Evolutionary conservation across 768 basidiomycete species (phyloP), one percentile per base, ranked within the genome.

Genomic region (Tricholoma sp.): DNA sequence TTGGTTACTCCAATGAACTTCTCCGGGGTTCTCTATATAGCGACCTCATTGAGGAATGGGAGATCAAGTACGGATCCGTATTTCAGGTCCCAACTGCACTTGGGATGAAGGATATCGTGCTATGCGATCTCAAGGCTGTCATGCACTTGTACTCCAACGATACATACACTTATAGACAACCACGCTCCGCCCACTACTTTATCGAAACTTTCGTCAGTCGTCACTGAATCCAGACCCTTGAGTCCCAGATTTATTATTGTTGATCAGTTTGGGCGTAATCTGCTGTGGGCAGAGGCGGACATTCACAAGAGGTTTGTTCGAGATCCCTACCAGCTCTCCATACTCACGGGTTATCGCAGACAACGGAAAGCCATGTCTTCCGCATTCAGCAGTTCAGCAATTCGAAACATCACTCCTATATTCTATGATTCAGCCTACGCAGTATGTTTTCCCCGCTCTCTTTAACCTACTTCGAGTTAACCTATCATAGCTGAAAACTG

Each of bases 361-460:
- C 81, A 82, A 59, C 71, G 82, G 27, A 81, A 79, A 58, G 74
- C 78, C 0, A 63, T 82, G 9, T 75, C 77, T 0, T 79, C 81
- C 1, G 80, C 80, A 16, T 35, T 35, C 35, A 35, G 35, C 35
- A 35, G 5, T 35, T 35, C 35, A 35, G 35, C 35, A 35, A 0
- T 83, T 83, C 74, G 80, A 12, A 72, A 67, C 32, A 63, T 82
- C 7, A 78, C 75, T 0, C 63, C 71, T 1, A 72, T 82, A 3
- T 83, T 83, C 65, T 80, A 74, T 55, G 80, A 83, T 58, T 76
- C 79, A 0, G 72, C 75, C 1, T 77, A 83, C 63, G 81, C 81
- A 74, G 82, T 79, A 34, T 24, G 31, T 12, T 41, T 12, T 6
- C n/a, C 5, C 32, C 37, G 52, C 35, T 12, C 5, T 14, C 39